Conservation (phyloP, 495 filamentous ascomycete species). For the Rostrohypoxylon terebratum region DNA sequence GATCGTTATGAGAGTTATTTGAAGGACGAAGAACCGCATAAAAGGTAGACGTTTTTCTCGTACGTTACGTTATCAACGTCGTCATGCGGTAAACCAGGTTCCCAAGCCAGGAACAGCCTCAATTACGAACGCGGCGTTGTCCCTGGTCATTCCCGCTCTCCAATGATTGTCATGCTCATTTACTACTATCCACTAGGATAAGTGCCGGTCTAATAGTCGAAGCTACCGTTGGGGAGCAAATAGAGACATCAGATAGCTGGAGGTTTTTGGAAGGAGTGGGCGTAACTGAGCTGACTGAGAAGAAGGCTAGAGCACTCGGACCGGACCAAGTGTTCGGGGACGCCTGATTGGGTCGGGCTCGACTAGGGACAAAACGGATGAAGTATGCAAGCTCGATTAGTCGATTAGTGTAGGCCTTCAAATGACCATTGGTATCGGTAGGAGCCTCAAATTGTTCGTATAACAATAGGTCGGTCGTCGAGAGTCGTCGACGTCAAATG, state of each 20-base stretch:
- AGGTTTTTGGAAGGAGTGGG: constrained; percentile 1
- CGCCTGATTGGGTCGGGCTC: constrained; percentile 12
- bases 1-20: constrained; percentile 2
- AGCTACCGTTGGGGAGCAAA: not conserved
- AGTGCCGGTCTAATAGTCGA: constrained; percentile 26
- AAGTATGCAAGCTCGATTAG: constrained; percentile 1
- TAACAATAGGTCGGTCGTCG: not conserved
- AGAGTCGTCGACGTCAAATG: not conserved
- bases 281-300: constrained; percentile 11
- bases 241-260: constrained; percentile 1
- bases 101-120: constrained; percentile 2
- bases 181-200: constrained; percentile 30
- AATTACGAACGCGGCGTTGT: not conserved
- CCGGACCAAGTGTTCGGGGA: constrained; percentile 8
- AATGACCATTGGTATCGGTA: not conserved
- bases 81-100: constrained; percentile 14
- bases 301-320: constrained; percentile 2
- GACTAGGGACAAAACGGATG: constrained; percentile 17
- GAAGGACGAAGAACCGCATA: not conserved
- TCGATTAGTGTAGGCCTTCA: not conserved
- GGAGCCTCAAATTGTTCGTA: not conserved
- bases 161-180: constrained; percentile 18
- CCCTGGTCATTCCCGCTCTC: constrained; percentile 9
- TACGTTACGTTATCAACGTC: constrained; percentile 7
- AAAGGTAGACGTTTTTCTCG: not conserved